phyloP scores from a whole-genome alignment of 148 eudicot species.

The Selenicereus undatus region DNA sequence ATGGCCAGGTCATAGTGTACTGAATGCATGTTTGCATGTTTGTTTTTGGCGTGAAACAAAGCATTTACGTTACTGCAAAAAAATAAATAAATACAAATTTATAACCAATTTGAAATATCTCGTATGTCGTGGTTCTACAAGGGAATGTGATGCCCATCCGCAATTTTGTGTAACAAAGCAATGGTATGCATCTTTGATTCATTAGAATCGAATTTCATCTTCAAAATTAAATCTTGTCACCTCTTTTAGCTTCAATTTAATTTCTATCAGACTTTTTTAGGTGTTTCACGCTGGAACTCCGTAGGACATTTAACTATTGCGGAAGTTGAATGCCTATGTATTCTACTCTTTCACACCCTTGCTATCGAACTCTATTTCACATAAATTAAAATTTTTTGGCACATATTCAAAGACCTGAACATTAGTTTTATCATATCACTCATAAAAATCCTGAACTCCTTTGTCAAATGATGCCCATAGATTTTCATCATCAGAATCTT shows the following conservation, averaged over 20 bases:
- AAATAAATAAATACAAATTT: background rate
- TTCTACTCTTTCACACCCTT: background rate
- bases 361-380: background rate
- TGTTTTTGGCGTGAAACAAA: too few species aligned
- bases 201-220: background rate
- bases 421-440: background rate
- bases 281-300: background rate
- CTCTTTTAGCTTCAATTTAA: background rate
- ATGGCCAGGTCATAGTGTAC: too few species aligned
- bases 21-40: too few species aligned
- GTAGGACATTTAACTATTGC: background rate
- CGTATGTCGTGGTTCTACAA: background rate
- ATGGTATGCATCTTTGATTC: background rate
- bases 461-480: background rate
- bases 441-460: background rate
- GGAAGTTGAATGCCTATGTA: background rate
- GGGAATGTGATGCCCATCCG: background rate
- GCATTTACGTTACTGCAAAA: too few species aligned
- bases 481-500: background rate
- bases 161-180: background rate
- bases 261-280: background rate
- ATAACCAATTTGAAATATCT: background rate
- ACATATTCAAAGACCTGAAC: background rate
- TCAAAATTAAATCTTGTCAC: background rate
- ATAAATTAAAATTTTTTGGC: too few species aligned